Evolutionary conservation across 1,284 basidiomycete species (phyloP).

Genomic region (Pholiota adiposa): DNA sequence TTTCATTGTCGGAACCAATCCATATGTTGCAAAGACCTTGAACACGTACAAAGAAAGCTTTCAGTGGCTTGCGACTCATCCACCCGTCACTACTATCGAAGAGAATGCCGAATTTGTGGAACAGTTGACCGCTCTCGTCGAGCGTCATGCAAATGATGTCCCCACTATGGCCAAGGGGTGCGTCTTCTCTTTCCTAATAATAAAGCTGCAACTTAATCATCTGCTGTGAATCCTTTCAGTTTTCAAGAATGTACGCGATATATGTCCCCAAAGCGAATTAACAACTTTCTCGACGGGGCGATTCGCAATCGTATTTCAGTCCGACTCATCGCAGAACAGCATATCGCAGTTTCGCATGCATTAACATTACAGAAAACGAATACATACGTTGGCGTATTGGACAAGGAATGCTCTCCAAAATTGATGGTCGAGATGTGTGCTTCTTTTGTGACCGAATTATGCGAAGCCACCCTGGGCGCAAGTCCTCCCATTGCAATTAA

Average conservation of each 20-base stretch:
- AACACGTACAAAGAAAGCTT: slow-evolving; percentile 80
- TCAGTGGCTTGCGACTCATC: slow-evolving; percentile 71
- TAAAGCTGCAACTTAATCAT: not conserved
- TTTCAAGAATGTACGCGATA: slow-evolving; percentile 88
- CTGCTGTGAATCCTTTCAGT: slow-evolving; percentile 52
- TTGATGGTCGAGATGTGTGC: slow-evolving; percentile 78
- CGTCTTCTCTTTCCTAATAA: slow-evolving; percentile 27
- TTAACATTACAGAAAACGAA: slow-evolving; percentile 45
- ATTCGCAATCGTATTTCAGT: slow-evolving; percentile 89
- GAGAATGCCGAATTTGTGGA: slow-evolving; percentile 75
- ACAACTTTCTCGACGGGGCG: slow-evolving; percentile 81
- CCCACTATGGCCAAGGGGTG: slow-evolving; percentile 90
- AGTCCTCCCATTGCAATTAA: slow-evolving; percentile 72
- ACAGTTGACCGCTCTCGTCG: slow-evolving; percentile 73
- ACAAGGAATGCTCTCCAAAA: slow-evolving; percentile 69
- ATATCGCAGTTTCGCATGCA: slow-evolving; percentile 80
- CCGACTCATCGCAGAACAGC: slow-evolving; percentile 91
- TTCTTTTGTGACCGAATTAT: slow-evolving; percentile 83
- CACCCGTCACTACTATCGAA: slow-evolving; percentile 64
- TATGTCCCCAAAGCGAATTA: slow-evolving; percentile 79
- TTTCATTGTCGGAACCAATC: slow-evolving; percentile 91
- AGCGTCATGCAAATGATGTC: slow-evolving; percentile 84
- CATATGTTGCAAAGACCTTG: slow-evolving; percentile 79
- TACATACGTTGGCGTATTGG: slow-evolving; percentile 66
- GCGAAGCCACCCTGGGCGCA: slow-evolving; percentile 84